Evolutionary conservation across 208 protist species (phyloP).

Genomic region (Crithidia bombi): DNA sequence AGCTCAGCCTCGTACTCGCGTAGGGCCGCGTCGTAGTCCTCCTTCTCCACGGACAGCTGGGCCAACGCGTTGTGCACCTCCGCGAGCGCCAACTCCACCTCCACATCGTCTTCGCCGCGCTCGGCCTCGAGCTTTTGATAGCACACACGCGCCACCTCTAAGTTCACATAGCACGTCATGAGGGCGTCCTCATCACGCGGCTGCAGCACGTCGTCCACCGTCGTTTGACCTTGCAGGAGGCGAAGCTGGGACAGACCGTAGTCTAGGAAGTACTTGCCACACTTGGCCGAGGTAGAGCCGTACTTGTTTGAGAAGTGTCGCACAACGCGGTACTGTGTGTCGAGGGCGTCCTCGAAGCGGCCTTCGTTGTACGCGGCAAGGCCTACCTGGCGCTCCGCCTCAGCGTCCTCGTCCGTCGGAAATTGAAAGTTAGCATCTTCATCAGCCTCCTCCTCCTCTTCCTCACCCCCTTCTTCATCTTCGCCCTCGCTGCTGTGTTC

Average conservation of each 20-base stretch:
- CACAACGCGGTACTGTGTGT: slow-evolving; percentile 78
- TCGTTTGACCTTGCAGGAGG: slow-evolving; percentile 61
- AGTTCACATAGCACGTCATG: slow-evolving; percentile 87
- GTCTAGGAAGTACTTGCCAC: slow-evolving; percentile 85
- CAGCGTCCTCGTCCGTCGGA: slow-evolving; percentile 61
- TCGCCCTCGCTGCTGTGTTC: slow-evolving; percentile 23
- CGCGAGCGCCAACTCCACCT: slow-evolving; percentile 62
- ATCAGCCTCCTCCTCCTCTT: slow-evolving; percentile 40
- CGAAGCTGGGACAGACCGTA: slow-evolving; percentile 90
- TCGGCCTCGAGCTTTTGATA: slow-evolving; percentile 74
- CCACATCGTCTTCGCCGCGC: slow-evolving; percentile 40
- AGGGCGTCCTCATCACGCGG: slow-evolving; percentile 77
- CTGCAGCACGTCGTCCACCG: slow-evolving; percentile 68
- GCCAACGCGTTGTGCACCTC: slow-evolving; percentile 87
- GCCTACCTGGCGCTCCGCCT: slow-evolving; percentile 49
- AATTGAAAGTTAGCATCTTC: slow-evolving; percentile 55
- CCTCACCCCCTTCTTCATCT: slow-evolving; percentile 32
- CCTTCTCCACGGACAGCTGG: slow-evolving; percentile 79
- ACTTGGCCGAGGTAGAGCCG: slow-evolving; percentile 56
- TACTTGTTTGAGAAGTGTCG: slow-evolving; percentile 81
- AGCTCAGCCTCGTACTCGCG: slow-evolving; percentile 86
- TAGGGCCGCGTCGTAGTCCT: slow-evolving; percentile 78
- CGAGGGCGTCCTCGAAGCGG: slow-evolving; percentile 71
- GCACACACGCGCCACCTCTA: slow-evolving; percentile 82
- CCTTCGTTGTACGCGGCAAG: slow-evolving; percentile 72